Evolutionary conservation across 2,329 filamentous ascomycete genomes (phyloP).

Genomic region (Sclerotinia borealis): DNA sequence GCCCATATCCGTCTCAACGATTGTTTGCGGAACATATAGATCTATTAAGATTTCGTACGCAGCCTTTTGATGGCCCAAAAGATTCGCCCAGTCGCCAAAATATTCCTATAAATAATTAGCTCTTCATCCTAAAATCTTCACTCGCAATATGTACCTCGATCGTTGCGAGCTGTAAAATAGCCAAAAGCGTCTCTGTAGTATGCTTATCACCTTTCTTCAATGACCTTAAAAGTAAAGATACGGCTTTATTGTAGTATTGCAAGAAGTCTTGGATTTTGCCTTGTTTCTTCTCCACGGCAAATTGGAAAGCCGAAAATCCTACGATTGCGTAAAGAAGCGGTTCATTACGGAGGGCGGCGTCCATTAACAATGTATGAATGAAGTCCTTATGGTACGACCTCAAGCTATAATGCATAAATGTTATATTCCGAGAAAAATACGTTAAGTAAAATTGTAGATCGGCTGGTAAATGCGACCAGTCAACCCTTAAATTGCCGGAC

Average conservation of each 20-base stretch:
- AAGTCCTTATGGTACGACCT: conserved; percentile 67
- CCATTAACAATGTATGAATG: conserved; percentile 64
- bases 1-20: conserved; percentile 63
- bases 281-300: conserved; percentile 62
- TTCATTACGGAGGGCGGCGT: conserved; percentile 69
- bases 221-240: conserved; percentile 66
- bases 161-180: conserved; percentile 84
- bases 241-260: conserved; percentile 83
- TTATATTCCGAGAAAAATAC: conserved; percentile 74
- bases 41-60: conserved; percentile 74
- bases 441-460: conserved; percentile 74
- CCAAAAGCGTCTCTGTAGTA: conserved; percentile 69
- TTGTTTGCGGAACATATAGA: conserved; percentile 70
- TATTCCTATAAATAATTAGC: conserved; percentile 60
- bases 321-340: conserved; percentile 80
- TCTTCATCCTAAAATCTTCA: not conserved
- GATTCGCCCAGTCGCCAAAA: conserved; percentile 89
- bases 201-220: conserved; percentile 66
- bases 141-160: conserved; percentile 64
- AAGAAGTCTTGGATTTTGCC: conserved; percentile 78
- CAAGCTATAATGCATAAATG: conserved; percentile 75
- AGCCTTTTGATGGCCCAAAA: conserved; percentile 87
- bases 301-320: conserved; percentile 83
- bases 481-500: conserved; percentile 28
- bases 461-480: conserved; percentile 54